Percentiles rank a stretch among this genome's conserved stretches.
These are phyloP conservation scores for Pichia sorboxylosa DNA, from an alignment of 1,139 yeast genomes.

Conservation along the genomic window DNA sequence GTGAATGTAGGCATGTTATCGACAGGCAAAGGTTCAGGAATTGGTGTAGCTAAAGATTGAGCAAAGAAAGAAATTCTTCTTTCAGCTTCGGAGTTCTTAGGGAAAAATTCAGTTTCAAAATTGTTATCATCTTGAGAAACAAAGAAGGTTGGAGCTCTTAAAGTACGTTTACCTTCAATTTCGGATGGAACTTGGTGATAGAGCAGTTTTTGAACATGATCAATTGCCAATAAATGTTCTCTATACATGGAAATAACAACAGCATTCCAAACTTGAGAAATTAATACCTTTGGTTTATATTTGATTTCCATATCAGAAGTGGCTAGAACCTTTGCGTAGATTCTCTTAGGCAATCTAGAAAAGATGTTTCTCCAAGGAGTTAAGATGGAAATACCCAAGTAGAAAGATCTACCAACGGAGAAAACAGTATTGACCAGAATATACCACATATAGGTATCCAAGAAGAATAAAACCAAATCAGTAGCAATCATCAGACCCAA, in stretches of 20 bases:
- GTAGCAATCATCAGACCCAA: constrained; percentile 87
- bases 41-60: constrained; percentile 95
- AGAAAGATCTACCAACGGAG: constrained; percentile 95
- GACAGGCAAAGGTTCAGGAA: constrained; percentile 96
- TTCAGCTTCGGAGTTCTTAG: constrained; percentile 76
- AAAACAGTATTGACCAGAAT: constrained; percentile 87
- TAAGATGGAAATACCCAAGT: constrained; percentile 94
- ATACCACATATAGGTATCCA: constrained; percentile 98
- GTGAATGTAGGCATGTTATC: constrained; percentile 99
- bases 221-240: constrained; percentile 78
- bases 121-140: constrained; percentile 71
- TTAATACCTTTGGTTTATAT: constrained; percentile 95
- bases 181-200: constrained; percentile 91
- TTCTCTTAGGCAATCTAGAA: constrained; percentile 95
- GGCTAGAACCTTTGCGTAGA: constrained; percentile 91
- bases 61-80: constrained; percentile 99
- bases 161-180: constrained; percentile 83
- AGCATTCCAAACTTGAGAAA: constrained; percentile 98
- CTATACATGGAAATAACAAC: constrained; percentile 50
- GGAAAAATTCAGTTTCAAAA: constrained; percentile 10
- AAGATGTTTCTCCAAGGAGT: constrained; percentile 99
- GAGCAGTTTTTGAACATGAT: constrained; percentile 91
- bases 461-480: constrained; percentile 87
- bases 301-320: constrained; percentile 98
- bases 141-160: constrained; percentile 97